These are phyloP conservation scores for Leccinum pellstonianum DNA, from an alignment of 768 basidiomycete genomes.

Conservation along the genomic window DNA sequence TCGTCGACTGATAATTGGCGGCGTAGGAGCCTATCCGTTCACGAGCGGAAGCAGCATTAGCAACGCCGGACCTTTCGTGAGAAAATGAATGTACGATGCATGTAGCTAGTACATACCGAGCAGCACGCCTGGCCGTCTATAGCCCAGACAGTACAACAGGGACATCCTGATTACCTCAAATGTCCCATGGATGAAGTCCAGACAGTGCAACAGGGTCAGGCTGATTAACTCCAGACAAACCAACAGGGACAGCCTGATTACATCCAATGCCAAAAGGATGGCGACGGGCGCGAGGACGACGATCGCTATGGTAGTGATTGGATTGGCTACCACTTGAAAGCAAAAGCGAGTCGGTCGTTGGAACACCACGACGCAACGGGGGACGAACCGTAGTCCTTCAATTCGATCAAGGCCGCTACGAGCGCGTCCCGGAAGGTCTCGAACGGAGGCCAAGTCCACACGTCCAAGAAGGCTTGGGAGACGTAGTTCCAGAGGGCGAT, in stretches of 20 bases:
- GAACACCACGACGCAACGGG: not conserved
- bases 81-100: not conserved
- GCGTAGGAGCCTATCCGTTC: slow-evolving; percentile 13
- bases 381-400: slow-evolving; percentile 18
- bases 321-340: slow-evolving; percentile 12
- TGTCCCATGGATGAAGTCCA: not conserved
- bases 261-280: slow-evolving; percentile 2
- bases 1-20: slow-evolving; percentile 22
- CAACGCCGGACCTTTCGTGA: not conserved
- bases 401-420: slow-evolving; percentile 5
- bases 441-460: slow-evolving; percentile 25
- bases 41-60: not conserved
- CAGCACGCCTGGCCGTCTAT: not conserved
- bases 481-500: slow-evolving; percentile 5
- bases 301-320: slow-evolving; percentile 9
- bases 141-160: slow-evolving; percentile 2
- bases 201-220: not conserved
- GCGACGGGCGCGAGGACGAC: slow-evolving; percentile 12
- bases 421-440: slow-evolving; percentile 22
- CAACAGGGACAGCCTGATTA: not conserved
- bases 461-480: slow-evolving; percentile 6
- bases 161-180: not conserved
- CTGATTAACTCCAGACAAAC: not conserved
- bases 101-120: slow-evolving; percentile 11
- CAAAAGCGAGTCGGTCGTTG: not conserved